A percentile compares a stretch with the other conserved stretches of the same genome.
Conservation (phyloP, 2,329 filamentous ascomycete genomes). For the Penicillium sp. region DNA sequence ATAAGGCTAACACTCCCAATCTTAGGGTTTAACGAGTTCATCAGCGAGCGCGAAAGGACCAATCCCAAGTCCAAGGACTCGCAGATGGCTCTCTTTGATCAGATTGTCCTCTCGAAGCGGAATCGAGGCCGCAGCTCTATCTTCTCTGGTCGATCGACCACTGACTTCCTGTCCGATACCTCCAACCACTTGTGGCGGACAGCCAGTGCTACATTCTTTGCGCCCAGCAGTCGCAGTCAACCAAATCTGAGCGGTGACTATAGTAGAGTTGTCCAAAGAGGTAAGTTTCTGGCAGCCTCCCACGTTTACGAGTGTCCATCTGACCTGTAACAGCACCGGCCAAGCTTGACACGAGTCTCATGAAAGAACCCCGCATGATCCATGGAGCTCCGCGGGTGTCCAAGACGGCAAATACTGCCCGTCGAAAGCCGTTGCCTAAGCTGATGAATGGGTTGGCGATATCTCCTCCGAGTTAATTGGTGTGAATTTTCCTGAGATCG, state of each 20-base stretch:
- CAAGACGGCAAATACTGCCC: constrained; percentile 45
- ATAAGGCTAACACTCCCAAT: constrained; percentile 14
- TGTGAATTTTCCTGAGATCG: constrained; percentile 15
- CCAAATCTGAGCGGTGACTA: constrained; percentile 52
- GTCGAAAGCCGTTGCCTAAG: constrained; percentile 46
- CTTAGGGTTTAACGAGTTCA: constrained; percentile 63
- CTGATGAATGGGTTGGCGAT: constrained; percentile 45
- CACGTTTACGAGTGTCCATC: constrained; percentile 19
- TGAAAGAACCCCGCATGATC: constrained; percentile 89
- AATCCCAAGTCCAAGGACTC: constrained; percentile 55
- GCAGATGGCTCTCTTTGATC: constrained; percentile 62
- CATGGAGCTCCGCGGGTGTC: constrained; percentile 75
- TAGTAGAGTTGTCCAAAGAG: constrained; percentile 52
- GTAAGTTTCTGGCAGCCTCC: constrained; percentile 33
- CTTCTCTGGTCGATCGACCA: constrained; percentile 53
- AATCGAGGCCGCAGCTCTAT: constrained; percentile 61
- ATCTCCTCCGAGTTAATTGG: constrained; percentile 34
- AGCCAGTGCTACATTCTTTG: constrained; percentile 59
- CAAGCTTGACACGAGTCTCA: constrained; percentile 79
- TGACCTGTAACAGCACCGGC: constrained; percentile 65
- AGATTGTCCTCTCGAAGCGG: constrained; percentile 65
- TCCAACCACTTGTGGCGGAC: constrained; percentile 66
- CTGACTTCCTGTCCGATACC: constrained; percentile 63
- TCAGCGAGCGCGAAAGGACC: constrained; percentile 61
- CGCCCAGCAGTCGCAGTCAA: constrained; percentile 52